phyloP scores from a whole-genome alignment of 345 rosid species.

The Arabis alpina region DNA sequence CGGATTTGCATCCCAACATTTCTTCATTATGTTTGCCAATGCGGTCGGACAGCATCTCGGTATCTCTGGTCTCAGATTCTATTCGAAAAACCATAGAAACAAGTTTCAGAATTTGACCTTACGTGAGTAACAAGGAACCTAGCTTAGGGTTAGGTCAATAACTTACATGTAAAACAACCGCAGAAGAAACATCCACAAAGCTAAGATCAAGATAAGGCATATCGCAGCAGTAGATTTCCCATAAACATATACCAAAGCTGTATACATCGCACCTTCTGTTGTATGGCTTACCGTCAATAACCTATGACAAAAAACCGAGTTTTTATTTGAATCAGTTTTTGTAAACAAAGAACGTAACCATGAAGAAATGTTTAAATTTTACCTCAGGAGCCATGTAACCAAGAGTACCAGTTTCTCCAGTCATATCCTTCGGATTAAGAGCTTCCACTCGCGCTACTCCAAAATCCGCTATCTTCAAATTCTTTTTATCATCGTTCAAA shows the following conservation, averaged over 20 bases:
- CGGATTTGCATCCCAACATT: constrained; percentile 83
- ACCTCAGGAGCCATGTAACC: constrained; percentile 99
- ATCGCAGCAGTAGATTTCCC: constrained; percentile 97
- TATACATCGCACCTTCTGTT: constrained; percentile 93
- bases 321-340: neutral
- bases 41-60: constrained; percentile 87
- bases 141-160: constrained; percentile 14
- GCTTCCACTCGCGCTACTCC: constrained; percentile 99
- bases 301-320: constrained; percentile 44
- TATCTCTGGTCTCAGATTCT: constrained; percentile 87
- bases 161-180: constrained; percentile 83
- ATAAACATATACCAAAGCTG: constrained; percentile 95
- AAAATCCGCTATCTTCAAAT: constrained; percentile 90
- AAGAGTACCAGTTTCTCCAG: constrained; percentile 96
- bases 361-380: neutral
- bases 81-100: neutral
- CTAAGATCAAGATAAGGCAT: constrained; percentile 93
- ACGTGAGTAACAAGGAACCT: constrained; percentile 15
- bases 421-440: constrained; percentile 91
- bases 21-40: constrained; percentile 69
- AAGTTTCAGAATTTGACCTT: neutral
- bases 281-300: constrained; percentile 91
- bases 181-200: constrained; percentile 76
- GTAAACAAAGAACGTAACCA: constrained; percentile 2
- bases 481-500: constrained; percentile 55